Evolutionary conservation across 106 monocot species (phyloP).

Genomic region (Xerophyta viscosa): DNA sequence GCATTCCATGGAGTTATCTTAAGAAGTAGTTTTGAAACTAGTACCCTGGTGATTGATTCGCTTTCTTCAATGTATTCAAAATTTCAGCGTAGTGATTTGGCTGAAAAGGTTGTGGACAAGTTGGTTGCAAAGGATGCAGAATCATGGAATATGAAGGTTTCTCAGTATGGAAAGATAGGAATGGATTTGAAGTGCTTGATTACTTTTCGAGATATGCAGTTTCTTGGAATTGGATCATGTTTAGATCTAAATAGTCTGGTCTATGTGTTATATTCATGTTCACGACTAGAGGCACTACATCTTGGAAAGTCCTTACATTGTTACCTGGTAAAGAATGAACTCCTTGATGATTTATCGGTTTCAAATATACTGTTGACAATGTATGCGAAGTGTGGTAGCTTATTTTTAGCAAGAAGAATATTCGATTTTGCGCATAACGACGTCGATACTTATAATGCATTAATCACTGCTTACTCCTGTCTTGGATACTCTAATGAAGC

Average conservation of each 20-base stretch:
- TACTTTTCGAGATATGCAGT: conserved; percentile 55
- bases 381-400: conserved; percentile 52
- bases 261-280: conserved; percentile 48
- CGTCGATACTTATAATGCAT: conserved; percentile 53
- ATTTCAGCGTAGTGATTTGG: conserved; percentile 25
- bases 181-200: conserved; percentile 36
- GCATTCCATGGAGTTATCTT: conserved; percentile 57
- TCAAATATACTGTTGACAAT: conserved; percentile 47
- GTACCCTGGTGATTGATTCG: conserved; percentile 15
- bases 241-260: conserved; percentile 27
- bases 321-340: conserved; percentile 25
- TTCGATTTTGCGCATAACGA: conserved; percentile 36
- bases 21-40: conserved; percentile 35
- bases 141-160: conserved; percentile 54
- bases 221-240: not conserved
- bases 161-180: conserved; percentile 40
- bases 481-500: conserved; percentile 36
- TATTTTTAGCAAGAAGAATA: conserved; percentile 31
- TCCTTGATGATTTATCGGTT: conserved; percentile 22
- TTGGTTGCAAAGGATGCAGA: conserved; percentile 21
- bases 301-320: conserved; percentile 64
- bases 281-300: conserved; percentile 20
- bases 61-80: conserved; percentile 59
- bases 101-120: conserved; percentile 27
- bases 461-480: conserved; percentile 45